A percentile compares a stretch with the other conserved stretches of the same genome.
Conservation (phyloP, 2,329 filamentous ascomycete species). For the Fusarium begoniae region DNA sequence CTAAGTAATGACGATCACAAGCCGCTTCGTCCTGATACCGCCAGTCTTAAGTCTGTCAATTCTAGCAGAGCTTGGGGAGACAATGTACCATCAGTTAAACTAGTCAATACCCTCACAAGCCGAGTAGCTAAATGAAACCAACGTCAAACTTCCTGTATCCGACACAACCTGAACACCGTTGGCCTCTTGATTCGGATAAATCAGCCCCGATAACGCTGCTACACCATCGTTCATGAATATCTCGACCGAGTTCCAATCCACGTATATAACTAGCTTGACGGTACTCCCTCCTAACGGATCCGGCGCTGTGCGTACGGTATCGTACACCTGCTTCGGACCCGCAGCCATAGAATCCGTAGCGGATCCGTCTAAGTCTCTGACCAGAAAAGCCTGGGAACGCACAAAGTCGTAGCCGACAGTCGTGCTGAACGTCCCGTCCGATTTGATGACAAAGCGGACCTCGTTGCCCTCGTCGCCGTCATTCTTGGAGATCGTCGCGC, state of each 20-base stretch:
- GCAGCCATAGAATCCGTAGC: neutral
- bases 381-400: neutral
- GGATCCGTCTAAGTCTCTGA: neutral
- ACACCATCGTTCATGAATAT: neutral
- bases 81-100: neutral
- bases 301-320: neutral
- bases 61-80: fast-evolving
- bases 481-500: neutral
- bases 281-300: neutral
- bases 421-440: neutral
- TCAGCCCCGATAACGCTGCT: neutral
- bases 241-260: neutral
- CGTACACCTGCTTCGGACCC: neutral
- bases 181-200: neutral
- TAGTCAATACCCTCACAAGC: neutral
- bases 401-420: neutral
- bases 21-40: neutral
- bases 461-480: neutral
- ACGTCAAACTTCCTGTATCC: neutral
- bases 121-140: neutral
- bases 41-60: neutral
- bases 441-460: neutral
- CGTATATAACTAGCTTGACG: neutral
- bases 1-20: neutral
- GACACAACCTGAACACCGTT: neutral